Conservation (phyloP, 805 yeast genomes). For the Torulaspora indica region DNA sequence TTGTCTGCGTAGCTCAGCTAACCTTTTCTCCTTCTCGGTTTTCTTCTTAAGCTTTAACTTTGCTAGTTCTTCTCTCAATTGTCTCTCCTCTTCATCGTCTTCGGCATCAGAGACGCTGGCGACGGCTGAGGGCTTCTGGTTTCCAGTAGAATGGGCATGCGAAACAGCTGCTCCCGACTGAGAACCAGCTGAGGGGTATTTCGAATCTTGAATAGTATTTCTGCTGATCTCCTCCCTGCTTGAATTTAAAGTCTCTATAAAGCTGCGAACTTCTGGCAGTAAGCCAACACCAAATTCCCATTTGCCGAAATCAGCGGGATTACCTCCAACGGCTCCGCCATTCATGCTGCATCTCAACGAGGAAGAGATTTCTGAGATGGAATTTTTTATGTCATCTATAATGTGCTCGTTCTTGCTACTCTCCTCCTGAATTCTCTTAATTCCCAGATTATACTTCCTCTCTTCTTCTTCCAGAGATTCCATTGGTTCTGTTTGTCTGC, state of each 20-base stretch:
- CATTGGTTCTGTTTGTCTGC: constrained; percentile 49
- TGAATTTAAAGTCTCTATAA: constrained; percentile 50
- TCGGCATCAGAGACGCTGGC: constrained; percentile 23
- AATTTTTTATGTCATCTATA: constrained; percentile 64
- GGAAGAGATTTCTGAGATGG: constrained; percentile 56
- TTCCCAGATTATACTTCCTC: constrained; percentile 45
- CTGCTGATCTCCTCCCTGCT: neutral
- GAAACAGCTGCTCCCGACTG: neutral
- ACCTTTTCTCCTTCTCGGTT: constrained; percentile 53
- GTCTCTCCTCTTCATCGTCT: constrained; percentile 44
- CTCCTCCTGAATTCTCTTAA: constrained; percentile 48
- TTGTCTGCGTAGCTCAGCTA: constrained; percentile 54
- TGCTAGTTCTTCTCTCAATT: constrained; percentile 37
- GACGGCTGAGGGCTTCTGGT: neutral
- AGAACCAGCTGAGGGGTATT: neutral
- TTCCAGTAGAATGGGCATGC: neutral
- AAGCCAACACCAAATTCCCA: constrained; percentile 85
- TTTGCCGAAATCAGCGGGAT: constrained; percentile 53
- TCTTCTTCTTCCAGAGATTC: constrained; percentile 37
- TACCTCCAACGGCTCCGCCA: constrained; percentile 28
- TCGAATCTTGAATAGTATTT: neutral
- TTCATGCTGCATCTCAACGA: constrained; percentile 37
- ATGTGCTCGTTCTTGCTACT: constrained; percentile 53
- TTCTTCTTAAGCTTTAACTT: constrained; percentile 47
- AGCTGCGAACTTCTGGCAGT: constrained; percentile 56